A percentile compares a stretch with the other conserved stretches of the same genome.
These are phyloP conservation scores for Vanrija pseudolonga DNA, from an alignment of 1,284 basidiomycete species.

Conservation along the genomic window DNA sequence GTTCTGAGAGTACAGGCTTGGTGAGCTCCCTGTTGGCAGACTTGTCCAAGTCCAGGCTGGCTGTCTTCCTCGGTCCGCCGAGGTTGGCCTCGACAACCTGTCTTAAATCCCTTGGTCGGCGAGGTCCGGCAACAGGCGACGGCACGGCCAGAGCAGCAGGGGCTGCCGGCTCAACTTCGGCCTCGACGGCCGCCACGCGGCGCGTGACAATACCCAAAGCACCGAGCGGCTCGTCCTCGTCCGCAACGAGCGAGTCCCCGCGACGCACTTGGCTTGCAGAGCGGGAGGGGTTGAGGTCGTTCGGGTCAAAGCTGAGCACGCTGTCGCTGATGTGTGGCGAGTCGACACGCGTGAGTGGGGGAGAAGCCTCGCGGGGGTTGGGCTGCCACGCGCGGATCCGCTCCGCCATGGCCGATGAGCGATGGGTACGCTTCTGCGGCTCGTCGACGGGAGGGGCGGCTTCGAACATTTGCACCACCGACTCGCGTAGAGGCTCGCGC, in stretches of 20 bases:
- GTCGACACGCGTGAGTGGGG: background rate
- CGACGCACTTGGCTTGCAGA: conserved; percentile 41
- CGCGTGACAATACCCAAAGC: background rate
- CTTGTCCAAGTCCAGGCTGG: no score
- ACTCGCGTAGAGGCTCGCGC: conserved; percentile 18
- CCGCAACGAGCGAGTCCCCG: no score
- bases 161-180: background rate
- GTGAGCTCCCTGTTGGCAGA: no score
- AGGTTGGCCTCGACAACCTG: no score
- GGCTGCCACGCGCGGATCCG: conserved; percentile 37
- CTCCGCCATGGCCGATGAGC: conserved; percentile 13
- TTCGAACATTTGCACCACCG: conserved; percentile 36
- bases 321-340: conserved; percentile 15
- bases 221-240: background rate
- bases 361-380: conserved; percentile 6
- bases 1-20: no score
- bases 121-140: no score
- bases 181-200: background rate
- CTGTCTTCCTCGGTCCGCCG: no score
- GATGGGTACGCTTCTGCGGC: background rate
- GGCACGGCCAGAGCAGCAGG: background rate
- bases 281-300: conserved; percentile 46
- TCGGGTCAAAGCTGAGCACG: conserved; percentile 35
- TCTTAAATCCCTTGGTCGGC: no score
- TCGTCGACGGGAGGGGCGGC: background rate